These are phyloP conservation scores for Cyclotella choctawhatcheeana DNA, from an alignment of 108 stramenopile genomes.

Conservation along the genomic window DNA sequence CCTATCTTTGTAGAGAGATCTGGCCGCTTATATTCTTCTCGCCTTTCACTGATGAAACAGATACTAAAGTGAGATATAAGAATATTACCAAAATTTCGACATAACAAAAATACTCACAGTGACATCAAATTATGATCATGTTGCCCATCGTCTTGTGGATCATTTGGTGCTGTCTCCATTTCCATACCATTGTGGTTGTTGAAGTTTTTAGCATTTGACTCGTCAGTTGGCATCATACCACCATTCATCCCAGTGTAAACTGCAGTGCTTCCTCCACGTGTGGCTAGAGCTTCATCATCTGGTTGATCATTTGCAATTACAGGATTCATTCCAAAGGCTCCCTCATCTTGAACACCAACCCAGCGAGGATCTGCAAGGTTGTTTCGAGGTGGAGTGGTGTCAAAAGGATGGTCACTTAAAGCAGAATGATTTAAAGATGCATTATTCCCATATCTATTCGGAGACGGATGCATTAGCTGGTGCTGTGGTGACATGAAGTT, in stretches of 20 bases:
- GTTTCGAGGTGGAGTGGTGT: constrained; percentile 15
- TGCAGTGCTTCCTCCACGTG: constrained; percentile 13
- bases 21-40: not conserved
- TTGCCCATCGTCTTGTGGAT: not conserved
- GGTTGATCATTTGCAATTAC: constrained; percentile 44
- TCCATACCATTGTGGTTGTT: not conserved
- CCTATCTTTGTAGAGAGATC: constrained; percentile 21
- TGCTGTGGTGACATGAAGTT: constrained; percentile 16
- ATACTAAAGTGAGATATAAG: not conserved
- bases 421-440: constrained; percentile 6
- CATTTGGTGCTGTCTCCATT: not conserved
- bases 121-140: no score
- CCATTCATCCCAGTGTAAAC: not conserved
- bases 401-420: constrained; percentile 10
- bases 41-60: constrained; percentile 4
- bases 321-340: constrained; percentile 38
- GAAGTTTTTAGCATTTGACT: constrained; percentile 2
- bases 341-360: constrained; percentile 40
- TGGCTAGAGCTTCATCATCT: constrained; percentile 47
- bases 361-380: constrained; percentile 33
- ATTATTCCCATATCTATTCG: constrained; percentile 22
- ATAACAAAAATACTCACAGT: no score
- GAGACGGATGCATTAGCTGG: constrained; percentile 1
- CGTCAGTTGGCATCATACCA: not conserved
- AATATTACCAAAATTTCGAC: no score